Evolutionary conservation across 768 basidiomycete species (phyloP), one percentile per base, ranked within the genome.

Genomic region (Amanita polypyramis): DNA sequence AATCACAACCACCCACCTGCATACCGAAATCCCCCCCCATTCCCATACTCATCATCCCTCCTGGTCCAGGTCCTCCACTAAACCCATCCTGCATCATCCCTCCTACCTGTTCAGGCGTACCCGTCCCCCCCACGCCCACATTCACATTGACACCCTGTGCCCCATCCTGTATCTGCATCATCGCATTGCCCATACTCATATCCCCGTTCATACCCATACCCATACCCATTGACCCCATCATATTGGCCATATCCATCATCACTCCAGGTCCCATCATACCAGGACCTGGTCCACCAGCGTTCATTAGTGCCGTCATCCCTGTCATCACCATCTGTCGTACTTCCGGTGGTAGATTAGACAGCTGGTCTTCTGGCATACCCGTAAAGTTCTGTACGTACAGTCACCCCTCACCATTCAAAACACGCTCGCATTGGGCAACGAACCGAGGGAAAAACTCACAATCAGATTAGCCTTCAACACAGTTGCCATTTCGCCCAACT

Each of bases 251-350:
- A 57, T 80, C 82, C 85, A 88, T 87, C 83, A 89, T 85, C 52
- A 80, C 73, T 40, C 76, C 79, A 21, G 74, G 72, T 34, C 65
- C 73, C 77, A 81, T 76, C 77, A 81, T 79, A 30, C 60, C 75
- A 4, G 73, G 65, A 11, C 42, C 42, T 14, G 49, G 42, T 15
- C 42, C 49, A 15, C 42, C 49, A 7, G 49, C 49, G 49, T 75
- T 75, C 85, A 87, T 84, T 76, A 88, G 80, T 7, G 82, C 76
- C 17, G 78, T 79, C 52, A 85, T 79, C 14, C 85, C 82, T 6
- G 85, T 82, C 79, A 91, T 85, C 45, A 90, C 84, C 85, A 90
- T 90, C 51, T 82, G 80, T 33, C 87, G 82, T 49, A 90, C 72
- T 50, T 92, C 89, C 1, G 82, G 79, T 7, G 87, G 89, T 33